Base-by-base conservation (phyloP, 805 yeast genomes). In the Pichia ethanolica region DNA sequence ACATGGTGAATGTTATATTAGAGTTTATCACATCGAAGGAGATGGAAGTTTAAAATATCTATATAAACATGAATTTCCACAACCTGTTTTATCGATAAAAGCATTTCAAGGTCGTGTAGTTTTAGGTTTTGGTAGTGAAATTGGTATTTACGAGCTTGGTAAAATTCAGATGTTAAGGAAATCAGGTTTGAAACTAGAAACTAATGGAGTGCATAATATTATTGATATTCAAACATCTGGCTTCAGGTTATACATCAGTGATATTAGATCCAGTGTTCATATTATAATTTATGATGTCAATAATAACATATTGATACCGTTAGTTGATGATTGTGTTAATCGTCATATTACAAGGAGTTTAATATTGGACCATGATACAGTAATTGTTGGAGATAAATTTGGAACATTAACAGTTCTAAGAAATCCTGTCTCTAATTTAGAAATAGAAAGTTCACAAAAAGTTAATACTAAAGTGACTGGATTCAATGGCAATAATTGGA, bases 331-430 rank as follows among this genome's bases (percentile, higher is more conserved):
- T 65, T 63, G 73, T 0, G 66, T 83, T 37, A 72, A 81, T 35
- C 70, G 97, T 34, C 86, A 84, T 59, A 73, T 84, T 4, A 83
- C 95, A 0, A 57, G 81, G 3, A 56, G 84, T 40, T 60, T 72
- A 3, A 67, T 79, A 54, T 66, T 93, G 5, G 98, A 93, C 62
- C 77, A 79, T 53, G 81, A 80, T 49, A 89, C 97, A 0, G 78
- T 86, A 1, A 69, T 85, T 39, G 88, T 87, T 1, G 96, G 96
- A 12, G 98, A 93, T 62, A 83, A 82, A 59, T 89, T 86, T 66
- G 97, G 98, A 0, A 87, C 84, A 57, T 43, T 89, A 0, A 81
- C 83, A 65, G 75, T 86, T 1, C 66, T 88, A 39, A 69, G 97
- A 51, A 65, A 84, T 39, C 78, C 84, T 0, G 66, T 67, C n/a